Percentiles rank a stretch among this genome's conserved stretches.
Evolutionary conservation across 108 stramenopile genomes (phyloP).

Genomic region (Mayamaea pseudoterrestris): DNA sequence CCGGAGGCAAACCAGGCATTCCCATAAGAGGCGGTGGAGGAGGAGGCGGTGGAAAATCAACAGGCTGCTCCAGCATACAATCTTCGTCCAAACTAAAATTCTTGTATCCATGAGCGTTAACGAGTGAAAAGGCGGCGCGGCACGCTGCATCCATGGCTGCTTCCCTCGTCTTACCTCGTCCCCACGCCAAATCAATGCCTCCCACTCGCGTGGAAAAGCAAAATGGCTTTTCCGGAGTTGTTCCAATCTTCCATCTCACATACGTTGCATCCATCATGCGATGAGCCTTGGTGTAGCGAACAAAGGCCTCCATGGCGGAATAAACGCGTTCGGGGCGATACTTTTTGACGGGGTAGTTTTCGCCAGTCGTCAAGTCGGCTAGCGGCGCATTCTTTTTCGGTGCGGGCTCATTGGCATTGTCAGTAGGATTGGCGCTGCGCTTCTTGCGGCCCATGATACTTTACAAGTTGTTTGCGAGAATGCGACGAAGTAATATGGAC

Average conservation of each 20-base stretch:
- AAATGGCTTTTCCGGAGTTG: constrained; percentile 57
- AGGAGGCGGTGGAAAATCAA: constrained; percentile 28
- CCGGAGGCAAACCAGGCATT: constrained; percentile 8
- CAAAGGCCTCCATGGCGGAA: constrained; percentile 71
- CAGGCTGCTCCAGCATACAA: constrained; percentile 58
- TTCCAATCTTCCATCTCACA: constrained; percentile 48
- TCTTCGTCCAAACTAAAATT: constrained; percentile 72
- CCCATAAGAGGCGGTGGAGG: constrained; percentile 43
- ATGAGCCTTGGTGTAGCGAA: constrained; percentile 76
- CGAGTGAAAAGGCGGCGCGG: constrained; percentile 72
- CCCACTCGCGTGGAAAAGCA: constrained; percentile 66
- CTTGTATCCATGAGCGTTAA: constrained; percentile 77
- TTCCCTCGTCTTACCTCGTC: constrained; percentile 66
- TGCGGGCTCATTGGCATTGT: not conserved
- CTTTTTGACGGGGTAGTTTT: constrained; percentile 65
- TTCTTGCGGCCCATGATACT: constrained; percentile 13
- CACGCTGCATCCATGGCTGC: constrained; percentile 67
- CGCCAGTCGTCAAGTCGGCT: constrained; percentile 27
- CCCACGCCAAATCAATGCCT: constrained; percentile 70
- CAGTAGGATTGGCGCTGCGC: not conserved
- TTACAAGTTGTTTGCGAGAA: not conserved
- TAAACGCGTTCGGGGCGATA: constrained; percentile 67
- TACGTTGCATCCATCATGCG: constrained; percentile 77
- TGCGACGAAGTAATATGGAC: not conserved
- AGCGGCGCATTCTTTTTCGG: not conserved